Conservation (phyloP, 169 alveolate species). For the Eimeria brunetti region DNA sequence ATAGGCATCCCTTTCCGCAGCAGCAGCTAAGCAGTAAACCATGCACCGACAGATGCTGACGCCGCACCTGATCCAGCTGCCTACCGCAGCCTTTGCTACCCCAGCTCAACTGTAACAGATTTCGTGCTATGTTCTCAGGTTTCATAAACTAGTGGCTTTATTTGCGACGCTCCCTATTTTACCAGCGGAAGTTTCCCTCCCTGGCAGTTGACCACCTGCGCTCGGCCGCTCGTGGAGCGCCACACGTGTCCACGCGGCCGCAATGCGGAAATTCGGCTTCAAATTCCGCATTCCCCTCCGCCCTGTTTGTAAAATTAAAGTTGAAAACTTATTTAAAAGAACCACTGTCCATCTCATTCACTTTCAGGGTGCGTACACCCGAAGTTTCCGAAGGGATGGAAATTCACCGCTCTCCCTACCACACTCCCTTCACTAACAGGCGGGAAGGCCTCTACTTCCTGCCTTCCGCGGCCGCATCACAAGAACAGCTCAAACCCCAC, state of each 20-base stretch:
- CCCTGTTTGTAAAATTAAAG: not conserved
- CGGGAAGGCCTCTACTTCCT: not conserved
- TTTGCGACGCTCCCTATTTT: not conserved
- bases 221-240: slow-evolving; percentile 15
- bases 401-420: not conserved
- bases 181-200: not conserved
- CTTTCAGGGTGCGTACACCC: not conserved
- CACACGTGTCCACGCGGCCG: slow-evolving; percentile 33
- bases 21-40: slow-evolving; percentile 28
- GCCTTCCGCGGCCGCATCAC: not conserved
- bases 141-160: not conserved
- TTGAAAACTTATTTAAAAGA: not conserved
- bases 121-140: not conserved
- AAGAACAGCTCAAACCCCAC: not conserved
- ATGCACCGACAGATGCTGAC: slow-evolving; percentile 60
- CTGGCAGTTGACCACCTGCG: slow-evolving; percentile 2
- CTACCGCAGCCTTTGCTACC: slow-evolving; percentile 35
- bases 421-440: not conserved
- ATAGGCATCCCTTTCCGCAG: slow-evolving; percentile 20
- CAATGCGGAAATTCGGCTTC: not conserved
- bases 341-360: not conserved
- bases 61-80: slow-evolving; percentile 77
- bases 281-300: not conserved
- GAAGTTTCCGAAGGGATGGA: not conserved
- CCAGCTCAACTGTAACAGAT: not conserved